Evolutionary conservation across 2,329 filamentous ascomycete genomes (phyloP).

Genomic region (Fusarium decemcellulare): DNA sequence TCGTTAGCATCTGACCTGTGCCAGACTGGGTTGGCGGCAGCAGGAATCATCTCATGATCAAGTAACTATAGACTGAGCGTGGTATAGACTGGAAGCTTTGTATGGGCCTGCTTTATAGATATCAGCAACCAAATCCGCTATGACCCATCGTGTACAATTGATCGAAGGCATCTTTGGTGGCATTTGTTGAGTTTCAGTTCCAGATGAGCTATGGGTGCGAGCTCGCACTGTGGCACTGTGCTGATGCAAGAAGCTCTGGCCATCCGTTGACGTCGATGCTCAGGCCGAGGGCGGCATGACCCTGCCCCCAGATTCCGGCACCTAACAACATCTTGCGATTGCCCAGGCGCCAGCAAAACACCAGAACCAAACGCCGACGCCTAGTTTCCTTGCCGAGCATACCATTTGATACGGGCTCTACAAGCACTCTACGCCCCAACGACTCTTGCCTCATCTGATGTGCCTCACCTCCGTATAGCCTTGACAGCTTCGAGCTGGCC

Average conservation of each 20-base stretch:
- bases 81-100: slow-evolving; percentile 32
- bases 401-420: slow-evolving; percentile 1
- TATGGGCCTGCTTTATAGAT: neutral
- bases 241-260: slow-evolving; percentile 43
- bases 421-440: slow-evolving; percentile 2
- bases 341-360: slow-evolving; percentile 13
- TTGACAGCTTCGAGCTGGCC: slow-evolving; percentile 58
- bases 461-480: slow-evolving; percentile 46
- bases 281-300: slow-evolving; percentile 34
- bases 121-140: neutral
- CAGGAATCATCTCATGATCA: slow-evolving; percentile 16
- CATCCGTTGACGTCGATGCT: slow-evolving; percentile 50
- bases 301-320: slow-evolving; percentile 29
- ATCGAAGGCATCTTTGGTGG: neutral
- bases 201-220: slow-evolving; percentile 17
- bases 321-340: slow-evolving; percentile 22
- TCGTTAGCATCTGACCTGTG: neutral
- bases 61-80: slow-evolving; percentile 31
- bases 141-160: neutral
- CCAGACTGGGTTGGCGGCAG: neutral
- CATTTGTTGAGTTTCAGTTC: neutral
- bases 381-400: neutral
- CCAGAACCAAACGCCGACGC: slow-evolving; percentile 6
- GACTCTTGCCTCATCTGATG: slow-evolving; percentile 46
- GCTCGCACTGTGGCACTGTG: slow-evolving; percentile 44